Percentiles rank a stretch among this genome's conserved stretches.
Evolutionary conservation across 2,329 filamentous ascomycete species (phyloP).

Genomic region (Penicillium thymicola): DNA sequence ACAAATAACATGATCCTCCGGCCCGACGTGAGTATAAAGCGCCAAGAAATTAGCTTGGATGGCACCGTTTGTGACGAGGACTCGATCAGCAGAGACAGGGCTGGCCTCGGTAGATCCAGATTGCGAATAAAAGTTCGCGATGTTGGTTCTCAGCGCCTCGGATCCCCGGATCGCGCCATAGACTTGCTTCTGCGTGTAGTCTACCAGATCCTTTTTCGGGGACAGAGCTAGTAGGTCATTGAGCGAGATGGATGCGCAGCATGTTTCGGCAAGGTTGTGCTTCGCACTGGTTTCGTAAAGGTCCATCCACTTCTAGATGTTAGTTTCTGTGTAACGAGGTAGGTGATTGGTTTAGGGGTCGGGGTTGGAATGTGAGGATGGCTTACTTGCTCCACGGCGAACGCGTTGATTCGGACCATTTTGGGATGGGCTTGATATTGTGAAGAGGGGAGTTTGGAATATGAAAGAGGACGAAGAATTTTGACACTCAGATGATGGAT

Average conservation of each 20-base stretch:
- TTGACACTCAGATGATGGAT: neutral
- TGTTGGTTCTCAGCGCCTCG: slow-evolving; percentile 24
- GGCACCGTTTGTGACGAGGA: slow-evolving; percentile 75
- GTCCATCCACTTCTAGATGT: slow-evolving; percentile 53
- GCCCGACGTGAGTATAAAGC: slow-evolving; percentile 67
- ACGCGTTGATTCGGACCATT: slow-evolving; percentile 22
- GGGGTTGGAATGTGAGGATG: neutral
- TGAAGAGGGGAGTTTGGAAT: neutral
- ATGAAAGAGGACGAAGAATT: neutral
- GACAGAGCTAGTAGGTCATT: slow-evolving; percentile 62
- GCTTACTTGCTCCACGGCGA: slow-evolving; percentile 21
- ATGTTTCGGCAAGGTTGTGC: slow-evolving; percentile 76
- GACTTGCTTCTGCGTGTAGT: slow-evolving; percentile 25
- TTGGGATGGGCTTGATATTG: neutral
- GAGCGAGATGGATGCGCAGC: slow-evolving; percentile 70
- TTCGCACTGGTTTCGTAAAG: slow-evolving; percentile 50
- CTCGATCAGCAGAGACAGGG: slow-evolving; percentile 55
- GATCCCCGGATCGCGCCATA: slow-evolving; percentile 30
- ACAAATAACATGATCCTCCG: slow-evolving; percentile 79
- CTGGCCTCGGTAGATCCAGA: slow-evolving; percentile 26
- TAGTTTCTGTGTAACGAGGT: neutral
- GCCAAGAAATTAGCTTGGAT: slow-evolving; percentile 82
- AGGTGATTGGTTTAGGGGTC: neutral
- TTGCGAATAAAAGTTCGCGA: slow-evolving; percentile 43
- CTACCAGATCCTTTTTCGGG: slow-evolving; percentile 25